Evolutionary conservation across 2,329 filamentous ascomycete species (phyloP), one percentile per base, ranked within the genome.

Genomic region (Endoconidiophora laricicola): DNA sequence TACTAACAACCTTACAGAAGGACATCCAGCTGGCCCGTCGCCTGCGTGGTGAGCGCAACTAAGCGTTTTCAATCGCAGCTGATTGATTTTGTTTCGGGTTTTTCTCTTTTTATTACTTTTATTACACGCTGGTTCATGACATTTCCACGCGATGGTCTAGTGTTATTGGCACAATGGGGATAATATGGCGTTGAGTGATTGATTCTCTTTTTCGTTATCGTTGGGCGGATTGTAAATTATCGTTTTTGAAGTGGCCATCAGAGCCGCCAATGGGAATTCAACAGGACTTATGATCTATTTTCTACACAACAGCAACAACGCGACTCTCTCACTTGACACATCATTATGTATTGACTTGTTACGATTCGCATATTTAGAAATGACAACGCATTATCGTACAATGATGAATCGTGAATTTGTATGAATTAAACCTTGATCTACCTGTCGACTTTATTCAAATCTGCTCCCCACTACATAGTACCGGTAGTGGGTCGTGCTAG

Each of bases 1-100:
- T 26, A 39, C 7, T 52, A 50, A 18, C 16, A 18, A 18, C 16
- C 2, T 18, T 18, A 18, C 16, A 18, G 16, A 95, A 95, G 77
- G 90, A 95, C 62, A 95, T 96, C 65, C 90, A 96, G 72, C 80
- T 96, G 46, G 88, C 90, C 62, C 84, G 91, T 60, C 85, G 91
- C 63, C 86, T 98, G 64, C 86, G 91, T 63, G 91, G 91, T 59
- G 88, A 91, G 75, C 83, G 85, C 68, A 87, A 86, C 74, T 90
- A 79, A 78, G 68, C 55, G 54, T 45, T 40, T 36, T 33, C 38
- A 24, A 14, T 41, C 38, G 45, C 23, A 16, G 26, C 22, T 40
- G 39, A n/a, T 50, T 50, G 46, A 44, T 43, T 41, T 44, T 29
- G 9, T 36, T 50, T 46, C 40, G 7, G 9, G 16, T 48, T 24